Evolutionary conservation across 2,329 filamentous ascomycete species (phyloP).

Genomic region (Diplodia corticola): DNA sequence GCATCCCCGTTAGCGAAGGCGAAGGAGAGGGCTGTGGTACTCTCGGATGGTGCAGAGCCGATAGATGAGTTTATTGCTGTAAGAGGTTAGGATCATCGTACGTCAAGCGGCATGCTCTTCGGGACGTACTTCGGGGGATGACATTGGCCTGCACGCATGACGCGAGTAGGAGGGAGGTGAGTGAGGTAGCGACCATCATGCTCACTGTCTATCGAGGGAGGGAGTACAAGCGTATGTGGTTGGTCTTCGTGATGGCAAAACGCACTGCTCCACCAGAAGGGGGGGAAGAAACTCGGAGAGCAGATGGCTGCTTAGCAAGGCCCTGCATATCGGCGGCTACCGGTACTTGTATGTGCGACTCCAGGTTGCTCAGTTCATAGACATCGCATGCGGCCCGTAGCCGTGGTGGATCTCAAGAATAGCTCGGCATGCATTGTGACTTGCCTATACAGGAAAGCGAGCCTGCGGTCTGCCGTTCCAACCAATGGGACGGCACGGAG

Average conservation of each 20-base stretch:
- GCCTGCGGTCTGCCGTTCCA: background rate
- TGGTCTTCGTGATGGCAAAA: background rate
- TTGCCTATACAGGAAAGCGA: conserved; percentile 1
- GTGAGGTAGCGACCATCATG: background rate
- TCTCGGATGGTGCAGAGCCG: background rate
- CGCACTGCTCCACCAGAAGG: background rate
- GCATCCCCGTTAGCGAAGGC: background rate
- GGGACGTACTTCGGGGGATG: background rate
- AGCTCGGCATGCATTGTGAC: conserved; percentile 2
- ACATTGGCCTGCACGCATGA: background rate
- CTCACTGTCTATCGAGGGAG: background rate
- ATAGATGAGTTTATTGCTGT: background rate
- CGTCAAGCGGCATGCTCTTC: background rate
- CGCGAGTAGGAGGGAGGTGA: background rate
- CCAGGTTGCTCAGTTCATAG: background rate
- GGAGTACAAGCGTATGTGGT: background rate
- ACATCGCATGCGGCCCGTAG: background rate
- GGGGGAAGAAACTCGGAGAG: background rate
- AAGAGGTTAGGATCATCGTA: background rate
- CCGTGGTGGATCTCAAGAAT: conserved; percentile 13
- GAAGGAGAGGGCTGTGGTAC: background rate
- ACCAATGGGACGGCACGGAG: background rate
- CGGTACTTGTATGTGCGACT: conserved; percentile 9
- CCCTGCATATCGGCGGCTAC: background rate
- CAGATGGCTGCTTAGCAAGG: background rate